Evolutionary conservation across 306 rosid genomes (phyloP), one percentile per base, ranked within the genome.

Genomic region (Bauhinia variegata): DNA sequence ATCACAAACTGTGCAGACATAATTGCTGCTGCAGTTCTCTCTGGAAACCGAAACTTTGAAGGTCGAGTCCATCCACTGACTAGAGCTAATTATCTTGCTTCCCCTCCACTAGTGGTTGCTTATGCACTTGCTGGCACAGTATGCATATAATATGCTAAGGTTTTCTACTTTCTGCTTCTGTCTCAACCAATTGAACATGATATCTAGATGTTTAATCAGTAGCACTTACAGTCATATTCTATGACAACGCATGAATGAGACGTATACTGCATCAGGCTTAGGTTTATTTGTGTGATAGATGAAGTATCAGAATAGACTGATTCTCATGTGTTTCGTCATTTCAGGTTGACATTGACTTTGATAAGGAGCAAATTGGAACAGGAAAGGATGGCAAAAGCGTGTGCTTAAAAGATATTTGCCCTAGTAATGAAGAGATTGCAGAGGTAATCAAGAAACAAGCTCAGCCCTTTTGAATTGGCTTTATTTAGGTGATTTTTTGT

Each of bases 1-100:
- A 9, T 60, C 17, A 12, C 52, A 34, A 31, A 37, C 14, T 75
- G 14, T 54, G 37, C 67, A 80, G 88, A 84, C 41, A 71, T 84
- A 12, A 34, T 84, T 60, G 80, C 80, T 37, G 77, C 73, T 8
- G 68, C 79, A 34, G 81, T 80, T 28, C 83, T 80, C n/a, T 80
- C 85, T 48, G 85, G 85, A 68, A 78, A 80, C 54, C 17, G 80
- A 33, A 79, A 83, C 55, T 78, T 84, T 68, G 86, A 84, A 65
- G 86, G 88, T 0, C 83, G 23, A 54, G 36, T 80, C 33, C 79
- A 84, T 73, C 73, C 79, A 2, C 28, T 78, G 16, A 75, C 86
- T 2, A 78, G 85, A 75, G 78, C 83, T 15, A 80, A 80, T 38
- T 84, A 77, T 54, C 85, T 80, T 62, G 83, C 85, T 57, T 79